Evolutionary conservation across 2,329 filamentous ascomycete genomes (phyloP), one percentile per base, ranked within the genome.

Genomic region (Magnaporthiopsis incrustans): DNA sequence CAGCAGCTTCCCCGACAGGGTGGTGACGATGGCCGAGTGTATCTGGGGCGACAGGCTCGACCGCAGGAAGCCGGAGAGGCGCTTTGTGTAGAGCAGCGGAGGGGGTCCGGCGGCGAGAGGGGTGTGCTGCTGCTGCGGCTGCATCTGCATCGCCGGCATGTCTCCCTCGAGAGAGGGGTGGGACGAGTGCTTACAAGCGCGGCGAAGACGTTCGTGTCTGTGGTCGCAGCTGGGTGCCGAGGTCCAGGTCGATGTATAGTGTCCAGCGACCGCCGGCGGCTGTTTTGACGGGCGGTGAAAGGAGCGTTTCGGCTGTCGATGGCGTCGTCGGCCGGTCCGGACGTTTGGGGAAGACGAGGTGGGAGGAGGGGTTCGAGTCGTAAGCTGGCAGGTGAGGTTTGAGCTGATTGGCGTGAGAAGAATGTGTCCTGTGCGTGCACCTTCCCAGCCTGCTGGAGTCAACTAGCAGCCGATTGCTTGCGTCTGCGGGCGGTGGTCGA

Each of bases 51-150:
- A 82, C 67, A 85, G 82, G 72, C 86, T 84, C 66, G 81, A 76
- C 70, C 81, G 78, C 60, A 89, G 82, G 73, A 88, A 88, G 65
- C 81, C 76, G 33, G 85, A 86, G 68, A 89, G 81, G 66, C 84
- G 84, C 73, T 87, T 88, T 50, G 83, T 87, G 66, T 91, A 80
- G 76, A 92, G 79, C 65, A 86, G 79, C 32, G 84, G 83, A 53
- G 83, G 82, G 53, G 18, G 38, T 26, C 60, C 60, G 14, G 60
- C 25, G 33, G 60, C 38, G 60, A n/a, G 44, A 14, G 44, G 44
- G 44, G 7, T 2, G 4, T 53, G 18, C 44, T n/a, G 44, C 18
- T 53, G 44, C 44, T 53, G 44, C 22, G 44, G 6, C 27, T 53
- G 18, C 44, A 22, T 2, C 44, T 53, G 44, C 44, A 53, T 53